phyloP scores from a whole-genome alignment of 2,329 filamentous ascomycete species.

The Pseudofabraea citricarpa region DNA sequence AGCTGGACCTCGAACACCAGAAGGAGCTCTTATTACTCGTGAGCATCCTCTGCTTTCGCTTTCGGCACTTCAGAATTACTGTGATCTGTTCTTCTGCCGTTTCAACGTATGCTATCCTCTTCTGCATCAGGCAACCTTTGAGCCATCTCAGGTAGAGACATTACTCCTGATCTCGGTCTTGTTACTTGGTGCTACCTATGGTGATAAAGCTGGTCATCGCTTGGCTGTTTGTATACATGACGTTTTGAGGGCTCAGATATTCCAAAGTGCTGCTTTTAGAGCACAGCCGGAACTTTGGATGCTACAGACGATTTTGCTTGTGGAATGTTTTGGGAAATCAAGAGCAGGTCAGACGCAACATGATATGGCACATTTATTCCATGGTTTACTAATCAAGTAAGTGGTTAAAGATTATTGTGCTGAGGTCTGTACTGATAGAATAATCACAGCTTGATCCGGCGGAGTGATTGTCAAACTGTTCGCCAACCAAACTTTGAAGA shows the following conservation, averaged over 20 bases:
- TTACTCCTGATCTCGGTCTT: constrained; percentile 50
- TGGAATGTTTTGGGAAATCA: constrained; percentile 62
- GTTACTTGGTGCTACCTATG: constrained; percentile 57
- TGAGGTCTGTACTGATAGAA: background rate
- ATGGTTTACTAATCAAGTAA: constrained; percentile 47
- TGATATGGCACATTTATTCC: constrained; percentile 58
- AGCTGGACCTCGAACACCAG: constrained; percentile 41
- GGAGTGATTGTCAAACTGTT: constrained; percentile 45
- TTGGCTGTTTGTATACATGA: constrained; percentile 59
- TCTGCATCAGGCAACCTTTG: constrained; percentile 53
- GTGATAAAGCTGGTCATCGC: constrained; percentile 52
- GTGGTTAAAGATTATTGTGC: constrained; percentile 1
- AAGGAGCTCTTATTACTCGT: constrained; percentile 39
- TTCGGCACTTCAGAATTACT: constrained; percentile 47
- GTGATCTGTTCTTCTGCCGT: constrained; percentile 53
- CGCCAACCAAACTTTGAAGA: constrained; percentile 31
- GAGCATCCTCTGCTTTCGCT: constrained; percentile 48
- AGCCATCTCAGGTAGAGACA: constrained; percentile 42
- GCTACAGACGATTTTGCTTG: constrained; percentile 54
- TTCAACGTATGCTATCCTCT: constrained; percentile 59
- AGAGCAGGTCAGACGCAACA: constrained; percentile 58
- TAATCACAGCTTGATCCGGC: constrained; percentile 35
- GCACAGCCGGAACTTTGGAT: constrained; percentile 57
- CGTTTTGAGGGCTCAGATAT: constrained; percentile 53
- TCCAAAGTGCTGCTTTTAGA: constrained; percentile 51